Percentiles rank a stretch among this genome's conserved stretches.
phyloP scores from a whole-genome alignment of 164 flowering plant species.

The Umbellularia californica region DNA sequence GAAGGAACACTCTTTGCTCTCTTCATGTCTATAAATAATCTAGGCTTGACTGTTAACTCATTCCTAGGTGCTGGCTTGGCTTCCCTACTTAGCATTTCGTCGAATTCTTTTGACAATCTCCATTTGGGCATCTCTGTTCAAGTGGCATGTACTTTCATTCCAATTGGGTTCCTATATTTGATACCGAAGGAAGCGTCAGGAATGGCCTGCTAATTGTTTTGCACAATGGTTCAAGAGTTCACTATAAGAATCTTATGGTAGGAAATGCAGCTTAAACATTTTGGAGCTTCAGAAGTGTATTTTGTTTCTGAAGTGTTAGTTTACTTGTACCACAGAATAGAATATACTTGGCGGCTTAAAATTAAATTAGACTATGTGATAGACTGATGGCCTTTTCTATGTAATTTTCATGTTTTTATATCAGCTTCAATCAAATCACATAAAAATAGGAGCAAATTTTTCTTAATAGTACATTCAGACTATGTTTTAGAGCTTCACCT shows the following conservation, averaged over 20 bases:
- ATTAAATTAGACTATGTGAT: too few relatives aligned
- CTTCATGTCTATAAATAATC: constrained; percentile 91
- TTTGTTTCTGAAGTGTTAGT: background rate
- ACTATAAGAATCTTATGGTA: background rate
- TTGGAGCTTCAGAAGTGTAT: constrained; percentile 1
- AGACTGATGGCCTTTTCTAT: too few relatives aligned
- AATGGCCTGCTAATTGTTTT: constrained; percentile 38
- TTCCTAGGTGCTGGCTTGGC: constrained; percentile 82
- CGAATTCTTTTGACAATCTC: constrained; percentile 81
- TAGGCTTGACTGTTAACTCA: constrained; percentile 52
- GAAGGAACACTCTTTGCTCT: constrained; percentile 95
- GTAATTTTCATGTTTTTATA: too few relatives aligned
- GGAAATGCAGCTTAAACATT: background rate
- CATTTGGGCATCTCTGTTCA: constrained; percentile 48
- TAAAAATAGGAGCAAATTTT: too few relatives aligned
- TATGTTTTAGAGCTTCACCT: too few relatives aligned
- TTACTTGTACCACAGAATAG: background rate
- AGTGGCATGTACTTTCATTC: constrained; percentile 61
- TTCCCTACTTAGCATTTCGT: constrained; percentile 63
- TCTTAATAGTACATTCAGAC: too few relatives aligned
- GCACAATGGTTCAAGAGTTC: background rate
- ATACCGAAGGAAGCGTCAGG: constrained; percentile 90
- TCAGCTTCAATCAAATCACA: too few relatives aligned
- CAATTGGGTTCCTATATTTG: constrained; percentile 65
- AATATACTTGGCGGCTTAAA: too few relatives aligned